Evolutionary conservation across 2,329 filamentous ascomycete species (phyloP).

Genomic region (Penicillium sp.): DNA sequence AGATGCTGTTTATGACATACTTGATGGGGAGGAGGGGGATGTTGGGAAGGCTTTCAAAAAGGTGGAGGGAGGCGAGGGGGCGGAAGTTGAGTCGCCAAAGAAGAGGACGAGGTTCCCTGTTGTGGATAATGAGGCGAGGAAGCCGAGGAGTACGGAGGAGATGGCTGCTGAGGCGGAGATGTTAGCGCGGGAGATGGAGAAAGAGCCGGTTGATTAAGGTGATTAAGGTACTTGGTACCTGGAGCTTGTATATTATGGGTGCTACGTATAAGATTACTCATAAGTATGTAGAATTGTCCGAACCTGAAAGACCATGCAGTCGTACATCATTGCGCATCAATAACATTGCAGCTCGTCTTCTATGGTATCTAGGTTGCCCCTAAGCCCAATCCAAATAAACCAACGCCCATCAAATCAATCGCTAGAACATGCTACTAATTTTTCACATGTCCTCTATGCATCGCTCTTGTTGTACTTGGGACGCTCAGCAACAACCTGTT

Average conservation of each 20-base stretch:
- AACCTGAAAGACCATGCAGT: not conserved
- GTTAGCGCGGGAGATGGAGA: constrained; percentile 49
- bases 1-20: constrained; percentile 77
- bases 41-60: constrained; percentile 71
- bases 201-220: constrained; percentile 33
- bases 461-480: constrained; percentile 46
- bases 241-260: not conserved
- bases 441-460: not conserved
- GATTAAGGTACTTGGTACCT: not conserved
- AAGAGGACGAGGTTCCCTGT: constrained; percentile 63
- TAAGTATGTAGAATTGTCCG: not conserved
- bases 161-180: constrained; percentile 77
- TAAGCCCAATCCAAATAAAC: constrained; percentile 1
- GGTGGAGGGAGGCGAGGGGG: constrained; percentile 11
- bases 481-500: constrained; percentile 73
- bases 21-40: constrained; percentile 85
- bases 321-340: constrained; percentile 16
- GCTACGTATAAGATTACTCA: not conserved
- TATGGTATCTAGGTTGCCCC: constrained; percentile 18
- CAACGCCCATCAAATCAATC: constrained; percentile 12
- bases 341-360: constrained; percentile 7
- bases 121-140: constrained; percentile 70
- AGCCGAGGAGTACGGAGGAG: constrained; percentile 67
- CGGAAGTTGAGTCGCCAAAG: constrained; percentile 29
- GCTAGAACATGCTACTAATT: not conserved